Evolutionary conservation across 441 rosid genomes (phyloP).

Genomic region (Lepidium campestre): DNA sequence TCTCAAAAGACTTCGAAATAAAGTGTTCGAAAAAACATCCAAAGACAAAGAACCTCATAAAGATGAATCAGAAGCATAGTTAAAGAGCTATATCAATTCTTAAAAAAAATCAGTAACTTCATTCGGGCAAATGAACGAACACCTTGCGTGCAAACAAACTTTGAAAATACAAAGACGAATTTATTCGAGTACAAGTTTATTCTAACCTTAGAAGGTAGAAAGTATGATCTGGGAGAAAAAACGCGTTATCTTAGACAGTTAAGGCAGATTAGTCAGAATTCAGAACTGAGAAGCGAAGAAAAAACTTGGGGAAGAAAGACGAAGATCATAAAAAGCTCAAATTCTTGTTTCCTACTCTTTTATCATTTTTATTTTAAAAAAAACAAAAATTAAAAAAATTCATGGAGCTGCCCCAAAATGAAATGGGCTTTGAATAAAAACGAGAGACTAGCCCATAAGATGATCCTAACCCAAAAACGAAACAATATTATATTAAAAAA

Average conservation of each 20-base stretch:
- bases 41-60: not conserved
- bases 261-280: not conserved
- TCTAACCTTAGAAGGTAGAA: not conserved
- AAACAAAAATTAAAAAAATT: not conserved
- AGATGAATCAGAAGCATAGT: not conserved
- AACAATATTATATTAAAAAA: no score
- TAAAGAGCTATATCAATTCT: not conserved
- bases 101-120: not conserved
- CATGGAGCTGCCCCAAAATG: not conserved
- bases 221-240: not conserved
- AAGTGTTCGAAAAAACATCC: not conserved
- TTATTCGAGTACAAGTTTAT: not conserved
- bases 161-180: not conserved
- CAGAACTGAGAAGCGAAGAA: not conserved
- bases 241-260: not conserved
- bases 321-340: not conserved
- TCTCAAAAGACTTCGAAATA: no score
- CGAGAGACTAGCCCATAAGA: no score
- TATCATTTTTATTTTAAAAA: not conserved
- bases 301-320: not conserved
- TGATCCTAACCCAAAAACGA: no score
- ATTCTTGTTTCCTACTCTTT: no score
- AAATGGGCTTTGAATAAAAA: not conserved
- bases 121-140: slow-evolving; percentile 1
- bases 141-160: not conserved